These are phyloP conservation scores for Nitzschia sp. DNA, from an alignment of 108 stramenopile species.

Conservation along the genomic window DNA sequence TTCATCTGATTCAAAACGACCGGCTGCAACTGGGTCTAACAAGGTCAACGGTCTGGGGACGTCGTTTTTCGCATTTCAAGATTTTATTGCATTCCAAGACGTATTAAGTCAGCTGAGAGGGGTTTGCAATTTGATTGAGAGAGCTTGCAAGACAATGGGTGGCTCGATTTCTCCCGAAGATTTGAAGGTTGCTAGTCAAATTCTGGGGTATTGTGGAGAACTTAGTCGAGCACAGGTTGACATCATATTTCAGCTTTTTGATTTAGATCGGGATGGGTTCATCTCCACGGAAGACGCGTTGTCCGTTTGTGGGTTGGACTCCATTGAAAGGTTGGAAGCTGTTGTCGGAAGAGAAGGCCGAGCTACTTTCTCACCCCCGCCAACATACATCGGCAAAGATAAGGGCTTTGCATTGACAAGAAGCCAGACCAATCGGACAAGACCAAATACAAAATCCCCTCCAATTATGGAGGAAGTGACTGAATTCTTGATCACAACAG, in stretches of 20 bases:
- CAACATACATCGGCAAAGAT: conserved; percentile 12
- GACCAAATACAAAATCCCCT: neutral
- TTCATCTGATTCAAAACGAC: conserved; percentile 19
- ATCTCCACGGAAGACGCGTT: conserved; percentile 40
- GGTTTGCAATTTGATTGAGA: conserved; percentile 45
- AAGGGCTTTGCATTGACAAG: neutral
- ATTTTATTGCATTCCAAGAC: conserved; percentile 52
- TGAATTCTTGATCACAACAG: conserved; percentile 6
- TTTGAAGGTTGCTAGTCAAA: conserved; percentile 54
- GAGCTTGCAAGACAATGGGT: conserved; percentile 41
- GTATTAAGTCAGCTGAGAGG: conserved; percentile 42
- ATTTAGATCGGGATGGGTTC: conserved; percentile 51
- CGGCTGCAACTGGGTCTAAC: conserved; percentile 17
- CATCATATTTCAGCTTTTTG: conserved; percentile 52
- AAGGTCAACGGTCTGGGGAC: conserved; percentile 24
- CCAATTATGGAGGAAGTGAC: conserved; percentile 3
- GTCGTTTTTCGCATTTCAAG: conserved; percentile 36
- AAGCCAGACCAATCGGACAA: neutral
- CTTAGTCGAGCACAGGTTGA: conserved; percentile 53
- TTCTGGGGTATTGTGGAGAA: conserved; percentile 38
- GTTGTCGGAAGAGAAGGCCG: conserved; percentile 41
- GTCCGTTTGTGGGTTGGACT: conserved; percentile 39
- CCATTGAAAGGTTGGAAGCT: conserved; percentile 34
- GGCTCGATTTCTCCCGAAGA: conserved; percentile 59
- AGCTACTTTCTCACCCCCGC: conserved; percentile 59